A percentile compares a stretch with the other conserved stretches of the same genome.
Evolutionary conservation across 2,329 filamentous ascomycete species (phyloP).

Genomic region (Xylaria sp.): DNA sequence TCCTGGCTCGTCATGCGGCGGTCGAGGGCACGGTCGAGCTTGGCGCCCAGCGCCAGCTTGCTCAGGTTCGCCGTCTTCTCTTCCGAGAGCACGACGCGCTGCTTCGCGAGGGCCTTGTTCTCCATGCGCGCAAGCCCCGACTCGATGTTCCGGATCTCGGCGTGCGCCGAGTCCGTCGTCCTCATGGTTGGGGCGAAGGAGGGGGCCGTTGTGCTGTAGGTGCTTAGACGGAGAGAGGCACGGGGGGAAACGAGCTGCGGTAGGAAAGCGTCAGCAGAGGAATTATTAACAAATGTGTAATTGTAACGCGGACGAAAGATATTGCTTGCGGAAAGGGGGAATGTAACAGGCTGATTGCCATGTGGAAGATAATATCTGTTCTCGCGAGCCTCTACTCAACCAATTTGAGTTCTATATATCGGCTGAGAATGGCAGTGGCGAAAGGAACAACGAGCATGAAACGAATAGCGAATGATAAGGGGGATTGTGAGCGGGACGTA

Average conservation of each 20-base stretch:
- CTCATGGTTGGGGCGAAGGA: conserved; percentile 68
- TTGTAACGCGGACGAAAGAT: background rate
- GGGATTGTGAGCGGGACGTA: conserved; percentile 54
- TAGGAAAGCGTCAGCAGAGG: conserved; percentile 3
- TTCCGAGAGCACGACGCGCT: conserved; percentile 81
- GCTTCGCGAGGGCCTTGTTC: conserved; percentile 84
- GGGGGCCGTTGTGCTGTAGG: conserved; percentile 68
- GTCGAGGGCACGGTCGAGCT: conserved; percentile 87
- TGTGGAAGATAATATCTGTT: background rate
- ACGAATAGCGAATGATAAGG: background rate
- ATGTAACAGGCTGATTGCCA: background rate
- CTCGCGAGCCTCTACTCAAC: background rate
- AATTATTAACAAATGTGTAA: background rate
- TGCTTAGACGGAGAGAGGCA: conserved; percentile 68
- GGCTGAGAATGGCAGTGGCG: no score
- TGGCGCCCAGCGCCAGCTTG: conserved; percentile 89
- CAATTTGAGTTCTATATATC: background rate
- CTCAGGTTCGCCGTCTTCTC: conserved; percentile 85
- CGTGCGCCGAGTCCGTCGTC: conserved; percentile 65
- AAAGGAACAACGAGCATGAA: background rate
- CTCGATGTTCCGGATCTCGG: conserved; percentile 76
- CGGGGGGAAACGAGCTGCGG: conserved; percentile 55
- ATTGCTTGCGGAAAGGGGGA: background rate
- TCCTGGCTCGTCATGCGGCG: conserved; percentile 90
- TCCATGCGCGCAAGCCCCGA: conserved; percentile 87